Percentiles rank a stretch among this genome's conserved stretches.
phyloP scores from a whole-genome alignment of 495 filamentous ascomycete species.

The Tuber brumale region DNA sequence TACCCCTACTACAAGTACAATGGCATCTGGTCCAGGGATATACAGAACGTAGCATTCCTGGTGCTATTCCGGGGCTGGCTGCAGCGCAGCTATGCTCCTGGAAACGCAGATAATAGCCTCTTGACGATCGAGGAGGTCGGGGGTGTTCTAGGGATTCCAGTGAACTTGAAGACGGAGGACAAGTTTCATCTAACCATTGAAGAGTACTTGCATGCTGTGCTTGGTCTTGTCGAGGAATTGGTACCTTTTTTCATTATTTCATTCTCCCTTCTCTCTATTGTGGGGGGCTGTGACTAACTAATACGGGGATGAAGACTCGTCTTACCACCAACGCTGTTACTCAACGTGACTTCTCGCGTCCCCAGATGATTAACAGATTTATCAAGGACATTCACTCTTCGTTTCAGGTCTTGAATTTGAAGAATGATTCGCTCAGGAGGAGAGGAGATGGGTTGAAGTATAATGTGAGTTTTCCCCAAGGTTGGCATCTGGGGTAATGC shows the following conservation, averaged over 20 bases:
- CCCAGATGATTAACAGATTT: conserved; percentile 78
- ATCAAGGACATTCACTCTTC: conserved; percentile 92
- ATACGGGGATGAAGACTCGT: conserved; percentile 52
- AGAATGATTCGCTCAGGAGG: conserved; percentile 85
- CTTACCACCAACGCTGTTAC: conserved; percentile 96
- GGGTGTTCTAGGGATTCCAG: conserved; percentile 71
- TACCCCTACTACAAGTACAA: conserved; percentile 98
- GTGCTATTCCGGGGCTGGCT: conserved; percentile 37
- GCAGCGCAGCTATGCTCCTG: conserved; percentile 25
- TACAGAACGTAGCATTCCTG: conserved; percentile 62
- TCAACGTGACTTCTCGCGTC: conserved; percentile 75
- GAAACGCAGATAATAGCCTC: conserved; percentile 48
- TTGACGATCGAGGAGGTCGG: conserved; percentile 85
- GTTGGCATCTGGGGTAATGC: neutral
- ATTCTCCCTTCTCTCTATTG: conserved; percentile 8
- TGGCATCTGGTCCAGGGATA: conserved; percentile 67
- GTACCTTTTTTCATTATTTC: conserved; percentile 43
- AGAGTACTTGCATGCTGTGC: conserved; percentile 85
- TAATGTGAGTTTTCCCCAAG: conserved; percentile 53
- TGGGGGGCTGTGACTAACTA: neutral
- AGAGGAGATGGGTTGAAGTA: conserved; percentile 94
- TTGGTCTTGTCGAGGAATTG: conserved; percentile 82
- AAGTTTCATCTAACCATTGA: conserved; percentile 93
- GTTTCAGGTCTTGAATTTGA: conserved; percentile 93
- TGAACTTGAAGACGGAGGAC: conserved; percentile 85